Conservation (phyloP, 208 protist species). For the Crithidia brevicula region DNA sequence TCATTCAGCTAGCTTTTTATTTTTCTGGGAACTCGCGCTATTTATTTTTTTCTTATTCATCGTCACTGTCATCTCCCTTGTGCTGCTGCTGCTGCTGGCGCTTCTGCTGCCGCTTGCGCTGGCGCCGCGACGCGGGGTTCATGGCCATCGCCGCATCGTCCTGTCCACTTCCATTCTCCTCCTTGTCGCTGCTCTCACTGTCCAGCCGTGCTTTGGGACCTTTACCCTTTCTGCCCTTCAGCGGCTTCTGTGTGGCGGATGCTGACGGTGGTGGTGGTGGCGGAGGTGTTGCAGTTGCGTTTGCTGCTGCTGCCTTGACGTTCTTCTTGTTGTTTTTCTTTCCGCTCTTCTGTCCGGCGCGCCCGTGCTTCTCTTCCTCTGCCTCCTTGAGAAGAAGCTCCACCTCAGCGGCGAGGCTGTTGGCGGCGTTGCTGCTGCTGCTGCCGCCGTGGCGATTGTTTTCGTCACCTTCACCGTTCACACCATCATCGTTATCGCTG, state of each 20-base stretch:
- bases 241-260: too few relatives aligned
- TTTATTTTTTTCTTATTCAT: background rate
- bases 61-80: constrained; percentile 24
- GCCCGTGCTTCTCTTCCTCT: background rate
- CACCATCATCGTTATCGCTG: too few relatives aligned
- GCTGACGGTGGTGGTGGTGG: too few relatives aligned
- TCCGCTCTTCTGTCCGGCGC: background rate
- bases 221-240: too few relatives aligned
- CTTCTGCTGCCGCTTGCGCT: constrained; percentile 44
- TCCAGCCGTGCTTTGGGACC: too few relatives aligned
- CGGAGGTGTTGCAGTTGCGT: too few relatives aligned
- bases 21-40: too few relatives aligned
- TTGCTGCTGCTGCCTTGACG: background rate
- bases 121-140: constrained; percentile 31
- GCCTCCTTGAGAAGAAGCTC: constrained; percentile 17
- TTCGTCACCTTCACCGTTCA: constrained; percentile 8
- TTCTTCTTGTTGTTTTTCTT: constrained; percentile 3
- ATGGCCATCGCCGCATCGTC: too few relatives aligned
- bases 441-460: background rate
- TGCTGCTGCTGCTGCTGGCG: constrained; percentile 31
- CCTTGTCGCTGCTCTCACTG: background rate
- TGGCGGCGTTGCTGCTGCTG: background rate
- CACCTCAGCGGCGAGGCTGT: constrained; percentile 18
- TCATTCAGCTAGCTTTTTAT: too few relatives aligned
- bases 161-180: background rate